Evolutionary conservation across 768 basidiomycete species (phyloP), one percentile per base, ranked within the genome.

Genomic region (Auricularia sp.): DNA sequence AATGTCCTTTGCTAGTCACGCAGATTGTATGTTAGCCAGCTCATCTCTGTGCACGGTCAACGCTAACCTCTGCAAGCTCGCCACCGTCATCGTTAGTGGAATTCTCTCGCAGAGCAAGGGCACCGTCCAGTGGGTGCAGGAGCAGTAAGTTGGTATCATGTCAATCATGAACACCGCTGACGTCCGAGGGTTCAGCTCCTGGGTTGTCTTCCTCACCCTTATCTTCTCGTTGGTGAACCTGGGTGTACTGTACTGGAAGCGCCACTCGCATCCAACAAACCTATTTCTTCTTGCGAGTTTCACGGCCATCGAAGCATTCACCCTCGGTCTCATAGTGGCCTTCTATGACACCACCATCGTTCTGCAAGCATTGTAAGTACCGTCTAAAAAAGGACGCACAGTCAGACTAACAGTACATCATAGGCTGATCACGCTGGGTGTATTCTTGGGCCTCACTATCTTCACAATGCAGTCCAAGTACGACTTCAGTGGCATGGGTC

Each of bases 381-480:
- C 0, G 14, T 47, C 62, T 44, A 10, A 5, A 62, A 45, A n/a
- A 58, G 65, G 37, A 14, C n/a, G 6, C 54, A 61, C 11, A n/a
- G 58, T 63, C 34, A 6, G 18, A 51, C 47, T 51, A 6, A 51
- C 16, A 8, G 47, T 21, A 21, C 47, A 51, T 39, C 58, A 24
- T 73, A 88, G 89, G 63, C 75, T 96, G 63, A 93, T 98, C 71
- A 97, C 95, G 0, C 78, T 91, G 2, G 94, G 94, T 14, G 88
- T 98, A 56, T 98, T 99, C 83, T 75, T 93, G 47, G 97, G 95
- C 5, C 77, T 99, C 67, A 98, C 95, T 0, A 75, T 98, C 63
- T 98, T 97, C 79, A 98, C 97, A 0, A 80, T 97, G 73, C 94
- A 96, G 74, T 92, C 90, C 65, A 96, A 96, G 90, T 97, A 93